Evolutionary conservation across 2,329 filamentous ascomycete species (phyloP), one percentile per base, ranked within the genome.

Genomic region (Fusarium sp.): DNA sequence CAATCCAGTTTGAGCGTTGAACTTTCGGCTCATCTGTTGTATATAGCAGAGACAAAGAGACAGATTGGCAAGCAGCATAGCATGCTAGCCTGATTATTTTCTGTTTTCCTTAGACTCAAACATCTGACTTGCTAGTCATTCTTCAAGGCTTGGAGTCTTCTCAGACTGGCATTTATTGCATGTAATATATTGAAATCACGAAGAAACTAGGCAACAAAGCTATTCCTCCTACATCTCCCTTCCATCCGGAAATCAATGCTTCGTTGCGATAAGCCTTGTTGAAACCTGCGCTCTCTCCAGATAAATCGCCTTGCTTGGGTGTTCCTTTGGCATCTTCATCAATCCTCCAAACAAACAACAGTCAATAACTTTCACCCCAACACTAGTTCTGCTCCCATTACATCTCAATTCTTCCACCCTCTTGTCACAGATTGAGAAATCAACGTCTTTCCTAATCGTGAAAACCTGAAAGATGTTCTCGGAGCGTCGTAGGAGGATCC

Each of bases 361-460:
- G 12, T 39, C 38, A n/a, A 39, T 12, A 6, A n/a, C 38, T n/a
- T 39, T 39, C 1, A 39, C 21, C 0, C 38, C 38, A 15, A 9
- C 10, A 0, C 1, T 15, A 15, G 21, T 15, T 39, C 38, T 39
- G 21, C 38, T 2, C 12, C 38, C 38, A 39, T 39, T 39, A 5
- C 38, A 39, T 6, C 38, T 39, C 12, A 39, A 14, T n/a, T 39
- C 38, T 1, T n/a, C 38, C 10, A n/a, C 38, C 38, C 1, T 15
- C 0, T n/a, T 39, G 4, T 39, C 38, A 3, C 38, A 39, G 9
- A 5, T 10, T 38, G 9, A 10, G 16, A 37, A 2, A 10, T 3
- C 35, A 3, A 7, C 9, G 38, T n/a, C 38, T 10, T n/a, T 4
- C 8, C 15, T n/a, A 5, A 39, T 15, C 0, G 12, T n/a, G 21